Percentiles rank a stretch among this genome's conserved stretches.
Conservation (phyloP, 257 asterid genomes). For the Rehmannia glutinosa region DNA sequence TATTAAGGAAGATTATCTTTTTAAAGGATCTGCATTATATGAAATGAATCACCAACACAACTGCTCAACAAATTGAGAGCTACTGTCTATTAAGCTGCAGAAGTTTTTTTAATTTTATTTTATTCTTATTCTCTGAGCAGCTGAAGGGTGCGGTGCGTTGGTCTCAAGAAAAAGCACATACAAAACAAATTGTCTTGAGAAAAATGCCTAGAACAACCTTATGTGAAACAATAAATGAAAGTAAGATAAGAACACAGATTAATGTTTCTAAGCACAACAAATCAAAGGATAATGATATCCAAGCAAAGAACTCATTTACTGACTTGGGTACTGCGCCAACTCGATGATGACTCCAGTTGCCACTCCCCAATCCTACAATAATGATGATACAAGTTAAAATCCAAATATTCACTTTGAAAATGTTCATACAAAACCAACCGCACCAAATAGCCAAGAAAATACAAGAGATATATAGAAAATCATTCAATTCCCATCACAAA, state of each 20-base stretch:
- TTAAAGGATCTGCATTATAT: neutral
- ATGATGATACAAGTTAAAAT: constrained; percentile 15
- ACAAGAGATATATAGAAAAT: neutral
- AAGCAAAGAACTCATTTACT: constrained; percentile 24
- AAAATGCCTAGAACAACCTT: neutral
- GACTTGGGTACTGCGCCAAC: constrained; percentile 78
- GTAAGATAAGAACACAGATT: neutral
- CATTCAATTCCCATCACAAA: neutral
- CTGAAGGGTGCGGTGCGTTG: neutral
- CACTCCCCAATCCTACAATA: constrained; percentile 67
- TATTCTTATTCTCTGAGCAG: neutral
- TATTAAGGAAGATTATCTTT: too few relatives aligned
- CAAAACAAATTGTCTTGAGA: neutral
- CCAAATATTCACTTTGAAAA: constrained; percentile 7
- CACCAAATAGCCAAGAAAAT: neutral
- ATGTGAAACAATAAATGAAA: neutral
- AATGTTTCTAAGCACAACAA: constrained; percentile 7
- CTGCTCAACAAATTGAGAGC: neutral
- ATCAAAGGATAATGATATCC: neutral
- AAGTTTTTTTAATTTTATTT: neutral
- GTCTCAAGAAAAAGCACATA: neutral
- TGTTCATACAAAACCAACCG: neutral
- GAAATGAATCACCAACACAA: too few relatives aligned
- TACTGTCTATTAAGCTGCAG: neutral
- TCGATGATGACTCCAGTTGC: constrained; percentile 78